These are phyloP conservation scores for Cyberlindnera veronae DNA, from an alignment of 805 yeast genomes.

Conservation along the genomic window DNA sequence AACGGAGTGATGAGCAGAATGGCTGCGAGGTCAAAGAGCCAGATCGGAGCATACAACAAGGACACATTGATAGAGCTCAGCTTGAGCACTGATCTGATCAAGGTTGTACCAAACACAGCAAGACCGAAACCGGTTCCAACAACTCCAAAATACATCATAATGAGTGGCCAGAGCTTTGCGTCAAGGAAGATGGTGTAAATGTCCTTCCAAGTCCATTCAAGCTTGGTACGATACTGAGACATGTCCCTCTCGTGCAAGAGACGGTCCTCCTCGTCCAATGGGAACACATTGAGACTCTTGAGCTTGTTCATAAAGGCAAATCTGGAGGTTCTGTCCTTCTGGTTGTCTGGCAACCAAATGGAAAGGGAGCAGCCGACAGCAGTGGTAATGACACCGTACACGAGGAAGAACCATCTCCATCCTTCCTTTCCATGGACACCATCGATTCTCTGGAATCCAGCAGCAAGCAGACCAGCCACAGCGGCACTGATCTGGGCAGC, in stretches of 20 bases:
- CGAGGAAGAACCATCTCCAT: constrained; percentile 82
- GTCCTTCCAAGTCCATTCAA: constrained; percentile 59
- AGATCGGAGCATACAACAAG: constrained; percentile 80
- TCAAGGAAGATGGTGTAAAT: constrained; percentile 54
- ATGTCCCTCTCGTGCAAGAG: constrained; percentile 59
- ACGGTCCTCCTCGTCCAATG: constrained; percentile 52
- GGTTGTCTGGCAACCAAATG: constrained; percentile 80
- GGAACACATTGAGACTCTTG: constrained; percentile 30
- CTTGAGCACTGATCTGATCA: constrained; percentile 57
- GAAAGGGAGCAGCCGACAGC: constrained; percentile 58
- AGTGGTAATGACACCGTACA: constrained; percentile 70
- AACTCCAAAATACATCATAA: constrained; percentile 88
- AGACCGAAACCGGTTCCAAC: constrained; percentile 90
- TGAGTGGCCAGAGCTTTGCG: constrained; percentile 70
- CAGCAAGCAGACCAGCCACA: constrained; percentile 83
- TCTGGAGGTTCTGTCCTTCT: constrained; percentile 15
- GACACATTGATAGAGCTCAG: constrained; percentile 68
- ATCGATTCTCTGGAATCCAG: constrained; percentile 85
- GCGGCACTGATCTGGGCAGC: constrained; percentile 91
- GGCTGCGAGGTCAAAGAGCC: constrained; percentile 81
- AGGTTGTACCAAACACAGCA: constrained; percentile 80
- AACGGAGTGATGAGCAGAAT: constrained; percentile 74
- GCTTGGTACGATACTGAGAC: constrained; percentile 43
- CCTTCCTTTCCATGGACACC: constrained; percentile 67
- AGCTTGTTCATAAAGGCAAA: constrained; percentile 15